Percentiles rank a stretch among this genome's conserved stretches.
phyloP scores from a whole-genome alignment of 2,329 filamentous ascomycete genomes.

The Monilinia polystroma region DNA sequence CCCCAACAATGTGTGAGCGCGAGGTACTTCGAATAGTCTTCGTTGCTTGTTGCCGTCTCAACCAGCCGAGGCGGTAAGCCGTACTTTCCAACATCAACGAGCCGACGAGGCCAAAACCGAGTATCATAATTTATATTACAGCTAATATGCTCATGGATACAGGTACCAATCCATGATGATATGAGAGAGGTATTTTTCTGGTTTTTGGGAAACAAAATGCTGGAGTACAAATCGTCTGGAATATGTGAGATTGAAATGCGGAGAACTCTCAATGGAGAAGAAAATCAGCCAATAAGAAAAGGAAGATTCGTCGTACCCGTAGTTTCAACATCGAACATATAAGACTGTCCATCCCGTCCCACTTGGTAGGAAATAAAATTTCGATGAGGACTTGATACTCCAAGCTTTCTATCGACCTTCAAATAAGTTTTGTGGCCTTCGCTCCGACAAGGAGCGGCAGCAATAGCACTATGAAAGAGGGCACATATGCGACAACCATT shows the following conservation, averaged over 20 bases:
- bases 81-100: slow-evolving; percentile 25
- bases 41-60: slow-evolving; percentile 1
- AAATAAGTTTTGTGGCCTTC: slow-evolving; percentile 18
- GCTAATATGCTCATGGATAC: slow-evolving; percentile 20
- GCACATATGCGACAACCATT: slow-evolving; percentile 24
- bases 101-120: slow-evolving; percentile 24
- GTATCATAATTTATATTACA: slow-evolving; percentile 26
- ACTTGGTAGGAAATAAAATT: slow-evolving; percentile 22
- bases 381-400: not conserved
- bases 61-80: slow-evolving; percentile 21
- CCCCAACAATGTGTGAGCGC: slow-evolving; percentile 25
- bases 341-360: slow-evolving; percentile 16
- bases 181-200: slow-evolving; percentile 12
- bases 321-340: slow-evolving; percentile 24
- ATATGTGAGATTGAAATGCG: slow-evolving; percentile 7
- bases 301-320: slow-evolving; percentile 21
- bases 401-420: slow-evolving; percentile 7
- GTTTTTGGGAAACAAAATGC: slow-evolving; percentile 21
- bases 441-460: not conserved
- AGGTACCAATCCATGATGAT: slow-evolving; percentile 26
- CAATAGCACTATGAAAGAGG: slow-evolving; percentile 18
- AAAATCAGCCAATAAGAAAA: not conserved
- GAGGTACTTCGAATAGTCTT: slow-evolving; percentile 18
- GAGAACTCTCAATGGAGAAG: no score
- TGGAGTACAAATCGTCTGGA: slow-evolving; percentile 21